Base-by-base conservation (phyloP, 1,284 basidiomycete species). In the Trichosporon sp. region DNA sequence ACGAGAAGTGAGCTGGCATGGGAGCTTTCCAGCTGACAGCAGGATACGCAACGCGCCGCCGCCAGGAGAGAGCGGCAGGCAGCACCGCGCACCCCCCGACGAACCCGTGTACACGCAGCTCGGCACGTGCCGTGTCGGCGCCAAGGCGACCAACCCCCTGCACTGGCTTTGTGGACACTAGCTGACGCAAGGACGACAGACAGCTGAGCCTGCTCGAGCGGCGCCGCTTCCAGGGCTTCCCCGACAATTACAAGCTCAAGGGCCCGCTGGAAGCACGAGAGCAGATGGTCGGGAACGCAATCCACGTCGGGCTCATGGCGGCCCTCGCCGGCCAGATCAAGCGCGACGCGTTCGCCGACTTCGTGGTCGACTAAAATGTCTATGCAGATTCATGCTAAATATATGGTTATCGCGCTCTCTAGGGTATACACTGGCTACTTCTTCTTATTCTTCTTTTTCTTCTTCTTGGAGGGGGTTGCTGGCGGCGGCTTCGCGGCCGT, bases 211-310 rank as follows among this genome's bases (percentile, higher is more conserved):
- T 75, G 2, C 74, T 75, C 3, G 77, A 78, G 44, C 60, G 77
- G 1, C 75, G 75, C 31, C 69, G 77, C 4, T 65, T 74, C 23
- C 73, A 73, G 66, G 77, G 75, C 2, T 70, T 77, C 23, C 77
- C 76, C 2, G 77, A 78, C 62, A 27, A 29, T 1, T 75, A 75
- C 51, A 12, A n/a, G 5, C 66, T 78, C 2, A 32, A 38, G 12
- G 77, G 44, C 12, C 21, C 18, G 64, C 62, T 71, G 65, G 68
- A 42, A n/a, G 25, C 35, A 68, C 67, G 51, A 64, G 64, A 68
- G 74, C 60, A 51, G n/a, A 58, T 65, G 64, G 27, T 73, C 15
- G 75, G 75, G 2, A 76, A 76, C 56, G 73, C 73, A 31, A 53
- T 76, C 44, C 66, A 72, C 60, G 74, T 73, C 6, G 35, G 65